A percentile compares a stretch with the other conserved stretches of the same genome.
Evolutionary conservation across 257 asterid species (phyloP).

Genomic region (Ilex aquifolium): DNA sequence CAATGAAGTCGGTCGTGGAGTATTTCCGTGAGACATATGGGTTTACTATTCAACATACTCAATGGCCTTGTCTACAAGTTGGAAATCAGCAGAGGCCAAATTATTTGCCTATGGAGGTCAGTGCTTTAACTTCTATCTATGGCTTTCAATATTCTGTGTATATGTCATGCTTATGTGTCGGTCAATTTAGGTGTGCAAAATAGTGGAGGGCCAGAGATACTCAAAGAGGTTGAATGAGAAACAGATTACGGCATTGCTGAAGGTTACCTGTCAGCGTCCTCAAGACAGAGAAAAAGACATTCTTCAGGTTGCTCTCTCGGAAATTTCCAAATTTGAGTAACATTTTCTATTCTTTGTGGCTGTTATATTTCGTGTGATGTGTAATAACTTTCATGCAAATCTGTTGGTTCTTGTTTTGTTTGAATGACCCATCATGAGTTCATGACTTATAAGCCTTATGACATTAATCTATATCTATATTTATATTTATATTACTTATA

Average conservation of each 20-base stretch:
- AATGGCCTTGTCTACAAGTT: constrained; percentile 92
- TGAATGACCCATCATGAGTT: too few species aligned
- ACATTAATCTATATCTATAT: too few species aligned
- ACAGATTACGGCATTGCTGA: constrained; percentile 85
- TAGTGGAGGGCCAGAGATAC: constrained; percentile 92
- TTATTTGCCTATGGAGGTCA: constrained; percentile 94
- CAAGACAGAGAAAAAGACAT: constrained; percentile 70
- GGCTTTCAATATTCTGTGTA: neutral
- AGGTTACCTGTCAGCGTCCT: constrained; percentile 97
- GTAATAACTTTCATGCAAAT: too few species aligned
- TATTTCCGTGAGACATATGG: constrained; percentile 84
- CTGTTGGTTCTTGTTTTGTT: too few species aligned
- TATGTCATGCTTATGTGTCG: neutral
- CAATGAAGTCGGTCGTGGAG: constrained; percentile 77
- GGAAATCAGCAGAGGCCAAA: constrained; percentile 86
- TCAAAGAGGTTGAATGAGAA: constrained; percentile 88
- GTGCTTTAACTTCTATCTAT: constrained; percentile 3
- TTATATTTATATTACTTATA: too few species aligned
- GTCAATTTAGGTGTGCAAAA: constrained; percentile 72
- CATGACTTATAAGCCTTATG: too few species aligned
- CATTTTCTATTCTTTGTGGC: too few species aligned
- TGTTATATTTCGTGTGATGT: too few species aligned
- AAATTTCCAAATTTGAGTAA: too few species aligned
- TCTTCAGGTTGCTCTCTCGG: constrained; percentile 42
- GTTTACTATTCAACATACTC: constrained; percentile 65